Conservation (phyloP, 1,139 yeast species). For the Geotrichum klebahnii region DNA sequence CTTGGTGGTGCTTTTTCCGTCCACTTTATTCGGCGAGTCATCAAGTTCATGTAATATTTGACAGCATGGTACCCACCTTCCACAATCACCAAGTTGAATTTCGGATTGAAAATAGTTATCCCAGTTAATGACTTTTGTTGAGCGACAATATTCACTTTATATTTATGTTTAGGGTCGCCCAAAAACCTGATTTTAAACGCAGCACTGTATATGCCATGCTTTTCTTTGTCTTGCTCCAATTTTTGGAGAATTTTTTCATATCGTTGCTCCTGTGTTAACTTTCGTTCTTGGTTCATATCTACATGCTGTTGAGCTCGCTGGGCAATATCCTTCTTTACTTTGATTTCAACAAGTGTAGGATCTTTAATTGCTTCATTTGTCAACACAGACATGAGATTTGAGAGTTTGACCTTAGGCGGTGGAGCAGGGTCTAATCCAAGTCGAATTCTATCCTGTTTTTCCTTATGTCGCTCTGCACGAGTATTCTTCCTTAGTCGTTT, state of each 20-base stretch:
- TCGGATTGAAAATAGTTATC: slow-evolving; percentile 44
- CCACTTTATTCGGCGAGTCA: slow-evolving; percentile 70
- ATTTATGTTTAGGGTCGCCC: slow-evolving; percentile 62
- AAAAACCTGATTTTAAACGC: slow-evolving; percentile 56
- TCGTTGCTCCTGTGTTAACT: slow-evolving; percentile 55
- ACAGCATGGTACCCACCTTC: slow-evolving; percentile 68
- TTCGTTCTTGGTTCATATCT: slow-evolving; percentile 57
- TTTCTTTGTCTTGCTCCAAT: slow-evolving; percentile 46
- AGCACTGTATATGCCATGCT: slow-evolving; percentile 54
- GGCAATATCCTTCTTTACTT: slow-evolving; percentile 65
- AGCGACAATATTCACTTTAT: slow-evolving; percentile 75
- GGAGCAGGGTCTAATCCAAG: slow-evolving; percentile 86
- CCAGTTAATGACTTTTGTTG: slow-evolving; percentile 67
- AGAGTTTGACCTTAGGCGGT: slow-evolving; percentile 77
- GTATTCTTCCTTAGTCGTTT: slow-evolving; percentile 70
- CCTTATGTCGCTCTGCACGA: slow-evolving; percentile 60
- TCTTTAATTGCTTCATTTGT: slow-evolving; percentile 85
- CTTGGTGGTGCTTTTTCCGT: slow-evolving; percentile 44
- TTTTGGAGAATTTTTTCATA: slow-evolving; percentile 48
- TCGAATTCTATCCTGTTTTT: slow-evolving; percentile 69
- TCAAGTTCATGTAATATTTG: slow-evolving; percentile 57
- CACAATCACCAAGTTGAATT: slow-evolving; percentile 58
- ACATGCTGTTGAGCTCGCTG: slow-evolving; percentile 61
- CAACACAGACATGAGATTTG: slow-evolving; percentile 77
- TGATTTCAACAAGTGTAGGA: slow-evolving; percentile 80